Base-by-base conservation (phyloP, 2,329 filamentous ascomycete species). In the Claviceps sp. region DNA sequence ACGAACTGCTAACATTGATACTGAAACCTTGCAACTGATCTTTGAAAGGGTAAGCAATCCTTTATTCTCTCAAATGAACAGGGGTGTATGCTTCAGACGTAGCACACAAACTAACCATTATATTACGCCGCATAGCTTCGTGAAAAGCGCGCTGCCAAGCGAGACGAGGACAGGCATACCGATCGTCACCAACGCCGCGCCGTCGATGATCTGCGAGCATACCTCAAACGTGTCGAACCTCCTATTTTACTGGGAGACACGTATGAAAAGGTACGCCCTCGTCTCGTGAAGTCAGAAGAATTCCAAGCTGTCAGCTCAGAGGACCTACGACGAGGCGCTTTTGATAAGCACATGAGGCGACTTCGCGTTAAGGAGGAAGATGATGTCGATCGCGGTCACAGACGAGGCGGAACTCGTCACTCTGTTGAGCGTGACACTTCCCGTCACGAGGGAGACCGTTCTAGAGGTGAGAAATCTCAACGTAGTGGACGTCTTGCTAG, bases 291-390 rank as follows among this genome's bases (percentile, higher is more conserved):
- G 63, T 80, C 79, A 60, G 82, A 89, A 54, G 93, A 97, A 67
- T 98, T 87, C 70, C 81, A 85, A 67, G 85, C 85, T 50, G 78
- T 97, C 48, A 76, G 83, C 57, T 84, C 86, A 44, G 93, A 98
- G 58, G 88, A 95, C 50, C 76, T 85, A 55, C 86, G 90, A 53
- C 82, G 84, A 56, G 77, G 79, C 58, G 91, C 88, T 14, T 97
- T 96, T 69, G 90, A 96, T 53, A 97, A 95, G 70, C 81, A 89
- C 61, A 82, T 96, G 60, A 86, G 87, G 55, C 87, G 93, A 49
- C 73, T 96, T n/a, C 87, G 84, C 64, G 91, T 97, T 60, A 90
- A 90, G 64, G 87, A 94, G 59, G 87, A 94, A 51, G 88, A 94
- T 52, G 88, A 94, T 57, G 72, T 73, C 37, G 89, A 95, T 54